phyloP scores from a whole-genome alignment of 2,329 filamentous ascomycete species.

The Kalmusia sp. region DNA sequence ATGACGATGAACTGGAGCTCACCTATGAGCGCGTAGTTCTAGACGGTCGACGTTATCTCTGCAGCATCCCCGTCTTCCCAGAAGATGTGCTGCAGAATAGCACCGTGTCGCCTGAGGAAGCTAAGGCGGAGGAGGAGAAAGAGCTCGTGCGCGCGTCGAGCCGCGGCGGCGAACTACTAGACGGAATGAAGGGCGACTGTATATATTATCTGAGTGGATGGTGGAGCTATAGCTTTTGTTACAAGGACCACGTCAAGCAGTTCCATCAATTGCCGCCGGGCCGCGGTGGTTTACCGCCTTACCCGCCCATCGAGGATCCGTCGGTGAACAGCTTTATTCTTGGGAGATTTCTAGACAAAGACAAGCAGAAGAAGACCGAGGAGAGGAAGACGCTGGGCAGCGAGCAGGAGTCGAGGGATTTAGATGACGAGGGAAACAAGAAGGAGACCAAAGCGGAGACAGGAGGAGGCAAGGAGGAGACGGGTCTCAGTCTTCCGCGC shows the following conservation, averaged over 20 bases:
- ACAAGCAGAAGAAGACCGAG: slow-evolving; percentile 26
- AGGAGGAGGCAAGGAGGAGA: slow-evolving; percentile 22
- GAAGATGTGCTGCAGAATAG: slow-evolving; percentile 61
- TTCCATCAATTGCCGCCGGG: slow-evolving; percentile 82
- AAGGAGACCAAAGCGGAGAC: slow-evolving; percentile 13
- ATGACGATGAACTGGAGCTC: slow-evolving; percentile 38
- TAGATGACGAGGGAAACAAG: slow-evolving; percentile 38
- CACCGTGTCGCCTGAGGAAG: slow-evolving; percentile 70
- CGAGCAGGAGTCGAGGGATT: slow-evolving; percentile 39
- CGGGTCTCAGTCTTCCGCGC: slow-evolving; percentile 59
- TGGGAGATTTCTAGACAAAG: slow-evolving; percentile 62
- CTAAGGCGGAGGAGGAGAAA: slow-evolving; percentile 77
- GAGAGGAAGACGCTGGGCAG: slow-evolving; percentile 38
- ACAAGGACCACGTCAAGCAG: slow-evolving; percentile 84
- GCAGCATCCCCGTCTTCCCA: slow-evolving; percentile 77
- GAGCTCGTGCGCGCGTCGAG: slow-evolving; percentile 79
- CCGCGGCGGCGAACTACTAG: slow-evolving; percentile 80
- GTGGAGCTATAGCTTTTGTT: slow-evolving; percentile 98
- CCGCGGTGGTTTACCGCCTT: slow-evolving; percentile 69
- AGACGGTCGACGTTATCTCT: slow-evolving; percentile 77
- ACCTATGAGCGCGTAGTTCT: slow-evolving; percentile 78
- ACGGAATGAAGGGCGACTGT: slow-evolving; percentile 78
- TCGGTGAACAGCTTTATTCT: slow-evolving; percentile 78
- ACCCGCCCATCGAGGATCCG: slow-evolving; percentile 79
- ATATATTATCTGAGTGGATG: slow-evolving; percentile 86